phyloP scores from a whole-genome alignment of 768 basidiomycete species.

The Leucocoprinus leucothites region DNA sequence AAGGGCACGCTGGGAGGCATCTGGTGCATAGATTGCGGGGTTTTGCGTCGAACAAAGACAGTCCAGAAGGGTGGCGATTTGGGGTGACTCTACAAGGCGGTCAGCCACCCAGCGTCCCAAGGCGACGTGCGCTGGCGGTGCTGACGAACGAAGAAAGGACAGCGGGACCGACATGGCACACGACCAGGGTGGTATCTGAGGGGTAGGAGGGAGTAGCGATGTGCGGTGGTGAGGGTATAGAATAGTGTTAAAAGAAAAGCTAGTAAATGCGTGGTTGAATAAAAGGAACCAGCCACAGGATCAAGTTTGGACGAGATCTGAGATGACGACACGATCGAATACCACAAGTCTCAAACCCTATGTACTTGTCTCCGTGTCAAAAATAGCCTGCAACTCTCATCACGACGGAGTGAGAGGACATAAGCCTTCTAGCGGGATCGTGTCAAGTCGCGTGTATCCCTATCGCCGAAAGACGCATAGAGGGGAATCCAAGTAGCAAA shows the following conservation, averaged over 20 bases:
- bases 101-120: slow-evolving; percentile 36
- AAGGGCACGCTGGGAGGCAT: slow-evolving; percentile 31
- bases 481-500: no score
- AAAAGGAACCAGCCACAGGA: slow-evolving; percentile 1
- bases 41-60: slow-evolving; percentile 31
- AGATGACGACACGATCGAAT: slow-evolving; percentile 10
- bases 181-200: not conserved
- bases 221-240: not conserved
- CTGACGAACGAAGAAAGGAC: slow-evolving; percentile 26
- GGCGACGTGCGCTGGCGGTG: slow-evolving; percentile 23
- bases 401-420: not conserved
- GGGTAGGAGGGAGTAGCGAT: not conserved
- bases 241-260: slow-evolving; percentile 6
- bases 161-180: slow-evolving; percentile 29
- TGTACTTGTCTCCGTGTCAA: not conserved
- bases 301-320: slow-evolving; percentile 10
- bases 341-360: not conserved
- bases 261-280: not conserved
- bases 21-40: slow-evolving; percentile 39
- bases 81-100: slow-evolving; percentile 25
- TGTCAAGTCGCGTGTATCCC: not conserved
- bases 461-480: no score
- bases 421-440: slow-evolving; percentile 6
- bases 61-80: slow-evolving; percentile 34
- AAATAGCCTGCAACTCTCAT: not conserved